These are phyloP conservation scores for Fraxinus sp. DNA, from an alignment of 305 asterid species.

Conservation along the genomic window DNA sequence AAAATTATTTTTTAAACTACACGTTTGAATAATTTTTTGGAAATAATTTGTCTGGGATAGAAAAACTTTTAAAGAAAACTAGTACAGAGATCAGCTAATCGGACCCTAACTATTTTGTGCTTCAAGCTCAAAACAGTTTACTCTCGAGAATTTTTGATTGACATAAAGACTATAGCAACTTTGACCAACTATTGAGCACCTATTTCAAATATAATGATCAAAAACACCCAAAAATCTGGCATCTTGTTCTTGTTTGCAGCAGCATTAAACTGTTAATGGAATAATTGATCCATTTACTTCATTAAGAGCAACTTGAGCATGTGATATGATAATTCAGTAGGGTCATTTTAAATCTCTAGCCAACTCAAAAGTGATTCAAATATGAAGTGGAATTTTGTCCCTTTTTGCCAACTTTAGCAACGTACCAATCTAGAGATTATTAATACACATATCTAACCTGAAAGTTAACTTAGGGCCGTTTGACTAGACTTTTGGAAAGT, in stretches of 20 bases:
- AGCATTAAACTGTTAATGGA: constrained; percentile 26
- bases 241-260: constrained; percentile 20
- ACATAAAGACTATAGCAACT: background rate
- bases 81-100: background rate
- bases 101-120: background rate
- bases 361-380: constrained; percentile 43
- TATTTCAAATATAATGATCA: background rate
- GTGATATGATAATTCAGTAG: constrained; percentile 49
- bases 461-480: background rate
- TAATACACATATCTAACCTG: constrained; percentile 36
- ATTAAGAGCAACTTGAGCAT: constrained; percentile 41
- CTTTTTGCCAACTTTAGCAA: constrained; percentile 50
- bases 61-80: background rate
- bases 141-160: background rate
- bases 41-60: no score
- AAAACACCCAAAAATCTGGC: constrained; percentile 26
- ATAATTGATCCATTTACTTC: constrained; percentile 30
- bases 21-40: background rate
- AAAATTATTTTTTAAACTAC: background rate
- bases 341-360: constrained; percentile 40
- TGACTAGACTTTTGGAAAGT: background rate
- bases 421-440: constrained; percentile 40
- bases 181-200: background rate
- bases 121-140: background rate
- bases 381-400: constrained; percentile 55